Conservation (phyloP, 495 filamentous ascomycete species). For the Penicillium coprophilum region DNA sequence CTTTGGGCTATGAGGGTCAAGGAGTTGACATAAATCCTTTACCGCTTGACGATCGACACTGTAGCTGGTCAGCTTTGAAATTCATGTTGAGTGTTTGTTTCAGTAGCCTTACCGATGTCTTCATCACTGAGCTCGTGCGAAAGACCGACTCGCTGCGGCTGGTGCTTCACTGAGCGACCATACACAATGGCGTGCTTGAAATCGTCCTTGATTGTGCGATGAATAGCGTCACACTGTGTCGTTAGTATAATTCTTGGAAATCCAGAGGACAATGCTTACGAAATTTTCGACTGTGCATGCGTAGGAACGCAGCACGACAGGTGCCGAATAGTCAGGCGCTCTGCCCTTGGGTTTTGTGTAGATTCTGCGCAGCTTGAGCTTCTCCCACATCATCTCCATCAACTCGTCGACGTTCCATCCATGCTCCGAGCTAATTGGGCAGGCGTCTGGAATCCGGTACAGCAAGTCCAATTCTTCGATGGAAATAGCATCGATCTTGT, state of each 20-base stretch:
- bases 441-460: slow-evolving; percentile 94
- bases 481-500: slow-evolving; percentile 98
- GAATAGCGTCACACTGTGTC: slow-evolving; percentile 87
- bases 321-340: slow-evolving; percentile 86
- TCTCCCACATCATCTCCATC: slow-evolving; percentile 97
- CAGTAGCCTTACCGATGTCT: slow-evolving; percentile 78
- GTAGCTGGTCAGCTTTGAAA: slow-evolving; percentile 38
- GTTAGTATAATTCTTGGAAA: background rate
- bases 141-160: slow-evolving; percentile 93
- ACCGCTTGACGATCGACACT: slow-evolving; percentile 97
- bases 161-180: slow-evolving; percentile 96
- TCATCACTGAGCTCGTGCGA: slow-evolving; percentile 91
- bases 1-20: slow-evolving; percentile 30
- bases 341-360: slow-evolving; percentile 99
- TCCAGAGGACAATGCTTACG: slow-evolving; percentile 54
- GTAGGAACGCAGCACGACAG: slow-evolving; percentile 80
- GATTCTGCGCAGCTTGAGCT: slow-evolving; percentile 83
- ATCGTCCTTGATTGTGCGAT: slow-evolving; percentile 91
- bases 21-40: slow-evolving; percentile 36
- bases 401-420: slow-evolving; percentile 98
- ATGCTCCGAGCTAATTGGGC: slow-evolving; percentile 95
- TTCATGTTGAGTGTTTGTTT: background rate
- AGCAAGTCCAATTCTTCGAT: slow-evolving; percentile 96
- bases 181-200: slow-evolving; percentile 96
- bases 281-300: slow-evolving; percentile 95